phyloP scores from a whole-genome alignment of 495 filamentous ascomycete genomes.

The Physcia stellaris region DNA sequence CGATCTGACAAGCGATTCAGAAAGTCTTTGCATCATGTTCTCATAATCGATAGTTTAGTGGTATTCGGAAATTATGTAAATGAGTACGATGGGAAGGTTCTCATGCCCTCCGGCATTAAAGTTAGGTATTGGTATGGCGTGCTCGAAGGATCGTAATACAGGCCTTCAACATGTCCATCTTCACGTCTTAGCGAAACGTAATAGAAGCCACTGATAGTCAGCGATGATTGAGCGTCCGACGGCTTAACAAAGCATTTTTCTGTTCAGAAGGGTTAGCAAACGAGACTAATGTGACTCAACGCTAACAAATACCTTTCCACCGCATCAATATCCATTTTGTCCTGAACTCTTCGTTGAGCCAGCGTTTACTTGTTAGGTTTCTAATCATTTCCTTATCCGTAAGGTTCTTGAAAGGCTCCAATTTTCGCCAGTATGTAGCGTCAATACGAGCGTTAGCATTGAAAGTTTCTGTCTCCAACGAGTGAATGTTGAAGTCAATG shows the following conservation, averaged over 20 bases:
- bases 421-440: slow-evolving; percentile 56
- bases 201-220: slow-evolving; percentile 68
- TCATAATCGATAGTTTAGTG: no score
- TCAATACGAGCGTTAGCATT: slow-evolving; percentile 45
- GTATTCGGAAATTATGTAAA: no score
- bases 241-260: slow-evolving; percentile 62
- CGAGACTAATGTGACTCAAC: background rate
- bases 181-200: slow-evolving; percentile 51
- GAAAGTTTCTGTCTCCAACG: slow-evolving; percentile 55
- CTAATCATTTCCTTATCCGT: slow-evolving; percentile 43
- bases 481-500: slow-evolving; percentile 57
- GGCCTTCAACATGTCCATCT: slow-evolving; percentile 49
- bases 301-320: slow-evolving; percentile 47
- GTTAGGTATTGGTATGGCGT: slow-evolving; percentile 58
- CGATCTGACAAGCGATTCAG: no score
- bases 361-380: slow-evolving; percentile 42
- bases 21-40: no score
- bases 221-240: slow-evolving; percentile 38
- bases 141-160: slow-evolving; percentile 62
- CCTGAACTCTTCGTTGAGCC: slow-evolving; percentile 37
- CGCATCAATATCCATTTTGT: slow-evolving; percentile 61
- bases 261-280: slow-evolving; percentile 16
- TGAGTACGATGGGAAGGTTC: slow-evolving; percentile 30
- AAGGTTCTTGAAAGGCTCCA: slow-evolving; percentile 50
- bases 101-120: slow-evolving; percentile 35